Conservation (phyloP, 352 stramenopile genomes). For the Phytophthora constricta region DNA sequence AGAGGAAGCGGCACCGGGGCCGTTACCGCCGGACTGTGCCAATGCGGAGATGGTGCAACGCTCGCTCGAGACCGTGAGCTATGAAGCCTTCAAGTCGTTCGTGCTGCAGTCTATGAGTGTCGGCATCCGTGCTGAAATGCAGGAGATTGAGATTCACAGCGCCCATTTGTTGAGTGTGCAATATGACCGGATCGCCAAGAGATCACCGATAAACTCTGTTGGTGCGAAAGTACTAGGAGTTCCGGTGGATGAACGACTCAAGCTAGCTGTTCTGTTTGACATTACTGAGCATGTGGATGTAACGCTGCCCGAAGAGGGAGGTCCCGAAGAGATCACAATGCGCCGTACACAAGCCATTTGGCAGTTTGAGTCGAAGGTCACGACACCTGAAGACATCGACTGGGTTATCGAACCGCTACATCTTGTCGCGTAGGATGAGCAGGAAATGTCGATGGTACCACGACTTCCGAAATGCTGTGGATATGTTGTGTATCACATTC, state of each 20-base stretch:
- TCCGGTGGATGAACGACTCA: constrained; percentile 29
- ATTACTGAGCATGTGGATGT: constrained; percentile 36
- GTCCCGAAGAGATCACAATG: constrained; percentile 10
- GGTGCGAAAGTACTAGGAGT: constrained; percentile 26
- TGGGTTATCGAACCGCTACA: constrained; percentile 39
- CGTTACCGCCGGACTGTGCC: constrained; percentile 29
- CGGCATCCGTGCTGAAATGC: constrained; percentile 22
- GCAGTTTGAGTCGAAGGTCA: constrained; percentile 40
- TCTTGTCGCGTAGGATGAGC: constrained; percentile 22
- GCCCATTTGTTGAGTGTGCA: constrained; percentile 30
- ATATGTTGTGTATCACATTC: no score
- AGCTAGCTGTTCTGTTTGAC: constrained; percentile 36
- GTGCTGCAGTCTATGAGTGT: constrained; percentile 14
- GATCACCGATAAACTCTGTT: constrained; percentile 21
- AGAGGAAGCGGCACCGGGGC: constrained; percentile 14
- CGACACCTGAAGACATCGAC: constrained; percentile 32
- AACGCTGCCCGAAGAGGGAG: constrained; percentile 12
- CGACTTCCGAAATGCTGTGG: no score
- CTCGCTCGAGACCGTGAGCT: constrained; percentile 33
- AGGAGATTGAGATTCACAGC: constrained; percentile 34
- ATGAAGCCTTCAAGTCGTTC: constrained; percentile 35
- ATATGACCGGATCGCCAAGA: constrained; percentile 21
- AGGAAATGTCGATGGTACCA: no score
- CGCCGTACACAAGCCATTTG: constrained; percentile 34
- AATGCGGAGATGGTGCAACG: constrained; percentile 25